Evolutionary conservation across 1,284 basidiomycete species (phyloP), one percentile per base, ranked within the genome.

Genomic region (Xerocomus nothofagi): DNA sequence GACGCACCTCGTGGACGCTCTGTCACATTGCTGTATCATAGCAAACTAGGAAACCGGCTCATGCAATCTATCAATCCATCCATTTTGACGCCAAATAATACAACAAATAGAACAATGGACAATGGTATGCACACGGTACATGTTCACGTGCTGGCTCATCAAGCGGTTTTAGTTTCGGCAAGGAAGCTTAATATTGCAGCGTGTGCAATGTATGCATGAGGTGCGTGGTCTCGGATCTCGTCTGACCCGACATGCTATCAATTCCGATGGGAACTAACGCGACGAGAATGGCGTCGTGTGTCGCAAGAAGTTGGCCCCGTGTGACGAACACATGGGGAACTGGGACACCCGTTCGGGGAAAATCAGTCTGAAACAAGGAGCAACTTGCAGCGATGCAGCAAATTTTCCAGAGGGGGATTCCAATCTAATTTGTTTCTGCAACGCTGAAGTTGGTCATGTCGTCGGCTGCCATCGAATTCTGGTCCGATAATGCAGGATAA

Each of bases 101-200:
- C 21, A 17, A 24, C 6, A 14, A 32, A 31, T 15, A 18, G 26
- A 17, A 24, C 6, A 14, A 15, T 17, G 18, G 10, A 23, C 33
- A 12, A 20, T 1, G 40, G 43, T 36, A 23, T 31, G 41, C 58
- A 47, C 20, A 36, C 6, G 46, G 29, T 3, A 3, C 42, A 26
- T 23, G 20, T 37, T 18, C 56, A 53, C 30, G 40, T 44, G 47
- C 14, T 20, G 14, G 33, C 26, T 44, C 32, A 44, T 20, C 50
- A 39, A 32, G 21, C 4, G 6, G 7, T 41, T 41, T 18, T 33
- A 6, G n/a, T 33, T n/a, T 18, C 18, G n/a, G 26, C 29, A 42
- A n/a, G 32, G 5, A 26, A n/a, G 26, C 10, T 6, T n/a, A 15
- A n/a, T 23, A 12, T 20, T n/a, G 7, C 36, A 20, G 29, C n/a